Evolutionary conservation across 441 rosid genomes (phyloP).

Genomic region (Bruguiera hainesii): DNA sequence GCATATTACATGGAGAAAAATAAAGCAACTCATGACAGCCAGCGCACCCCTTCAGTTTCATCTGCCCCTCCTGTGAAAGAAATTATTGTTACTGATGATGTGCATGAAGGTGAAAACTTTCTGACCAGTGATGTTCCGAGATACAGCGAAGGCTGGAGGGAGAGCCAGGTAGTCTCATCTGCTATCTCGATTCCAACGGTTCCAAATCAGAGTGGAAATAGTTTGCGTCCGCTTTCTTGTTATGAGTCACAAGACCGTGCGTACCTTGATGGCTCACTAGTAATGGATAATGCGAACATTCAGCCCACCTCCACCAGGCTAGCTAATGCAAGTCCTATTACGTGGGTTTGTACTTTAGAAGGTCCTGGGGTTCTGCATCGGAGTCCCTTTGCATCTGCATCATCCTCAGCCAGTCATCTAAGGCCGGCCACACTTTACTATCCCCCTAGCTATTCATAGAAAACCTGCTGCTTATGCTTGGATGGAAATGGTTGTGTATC

Average conservation of each 20-base stretch:
- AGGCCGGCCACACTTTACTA: slow-evolving; percentile 29
- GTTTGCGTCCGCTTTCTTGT: slow-evolving; percentile 19
- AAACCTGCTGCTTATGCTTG: not conserved
- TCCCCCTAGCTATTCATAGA: slow-evolving; percentile 40
- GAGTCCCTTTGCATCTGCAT: slow-evolving; percentile 27
- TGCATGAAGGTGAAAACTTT: slow-evolving; percentile 34
- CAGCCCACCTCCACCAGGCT: slow-evolving; percentile 25
- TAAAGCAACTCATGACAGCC: slow-evolving; percentile 17
- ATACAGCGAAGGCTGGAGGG: slow-evolving; percentile 28
- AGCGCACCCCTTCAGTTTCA: slow-evolving; percentile 21
- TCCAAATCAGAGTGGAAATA: slow-evolving; percentile 22
- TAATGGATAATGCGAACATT: slow-evolving; percentile 18
- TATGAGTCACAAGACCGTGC: slow-evolving; percentile 35
- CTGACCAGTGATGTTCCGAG: slow-evolving; percentile 16
- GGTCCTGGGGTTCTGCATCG: slow-evolving; percentile 36
- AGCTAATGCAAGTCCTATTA: slow-evolving; percentile 30
- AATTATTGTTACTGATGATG: slow-evolving; percentile 53
- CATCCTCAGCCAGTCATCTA: slow-evolving; percentile 31
- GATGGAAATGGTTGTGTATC: slow-evolving; percentile 11
- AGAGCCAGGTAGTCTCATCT: slow-evolving; percentile 23
- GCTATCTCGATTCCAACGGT: slow-evolving; percentile 25
- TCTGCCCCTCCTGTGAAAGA: slow-evolving; percentile 34
- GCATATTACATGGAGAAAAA: slow-evolving; percentile 20
- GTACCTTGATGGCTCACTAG: slow-evolving; percentile 22
- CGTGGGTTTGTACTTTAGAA: slow-evolving; percentile 43